These are phyloP conservation scores for Yarrowia sp. DNA, from an alignment of 805 yeast genomes.

Conservation along the genomic window DNA sequence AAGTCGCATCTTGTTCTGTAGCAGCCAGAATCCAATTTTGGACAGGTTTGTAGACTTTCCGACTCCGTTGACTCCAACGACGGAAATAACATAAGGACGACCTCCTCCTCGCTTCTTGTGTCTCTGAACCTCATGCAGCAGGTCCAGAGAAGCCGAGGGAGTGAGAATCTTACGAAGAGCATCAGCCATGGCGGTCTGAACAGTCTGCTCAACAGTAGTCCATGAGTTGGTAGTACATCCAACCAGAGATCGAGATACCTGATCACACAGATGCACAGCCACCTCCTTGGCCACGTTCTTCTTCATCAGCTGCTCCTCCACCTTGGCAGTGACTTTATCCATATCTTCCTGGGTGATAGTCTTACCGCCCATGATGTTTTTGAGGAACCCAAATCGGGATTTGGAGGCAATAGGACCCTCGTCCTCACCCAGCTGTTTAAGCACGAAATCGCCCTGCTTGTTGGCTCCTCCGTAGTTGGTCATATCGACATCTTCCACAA, in stretches of 20 bases:
- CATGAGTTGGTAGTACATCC: slow-evolving; percentile 72
- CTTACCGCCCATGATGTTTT: slow-evolving; percentile 66
- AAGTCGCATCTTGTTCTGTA: slow-evolving; percentile 83
- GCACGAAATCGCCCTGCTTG: slow-evolving; percentile 59
- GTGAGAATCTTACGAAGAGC: slow-evolving; percentile 68
- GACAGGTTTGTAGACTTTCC: slow-evolving; percentile 96
- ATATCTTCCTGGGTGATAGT: slow-evolving; percentile 63
- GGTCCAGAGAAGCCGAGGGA: slow-evolving; percentile 86
- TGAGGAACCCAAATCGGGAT: slow-evolving; percentile 54
- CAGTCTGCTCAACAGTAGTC: slow-evolving; percentile 72
- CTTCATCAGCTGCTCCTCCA: slow-evolving; percentile 72
- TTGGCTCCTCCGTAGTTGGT: slow-evolving; percentile 45
- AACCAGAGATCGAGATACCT: slow-evolving; percentile 64
- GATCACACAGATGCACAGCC: slow-evolving; percentile 66
- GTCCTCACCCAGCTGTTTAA: slow-evolving; percentile 59
- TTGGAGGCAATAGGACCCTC: slow-evolving; percentile 40
- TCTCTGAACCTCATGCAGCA: slow-evolving; percentile 74
- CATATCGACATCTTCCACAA: slow-evolving; percentile 35
- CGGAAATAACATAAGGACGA: slow-evolving; percentile 89
- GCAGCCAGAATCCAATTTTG: slow-evolving; percentile 89
- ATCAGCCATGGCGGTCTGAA: slow-evolving; percentile 59
- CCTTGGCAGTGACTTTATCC: slow-evolving; percentile 58
- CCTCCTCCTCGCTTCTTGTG: slow-evolving; percentile 35
- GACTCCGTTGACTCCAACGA: slow-evolving; percentile 97
- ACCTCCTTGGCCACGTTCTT: slow-evolving; percentile 92